Base-by-base conservation (phyloP, 257 asterid species). In the Petrea volubilis region DNA sequence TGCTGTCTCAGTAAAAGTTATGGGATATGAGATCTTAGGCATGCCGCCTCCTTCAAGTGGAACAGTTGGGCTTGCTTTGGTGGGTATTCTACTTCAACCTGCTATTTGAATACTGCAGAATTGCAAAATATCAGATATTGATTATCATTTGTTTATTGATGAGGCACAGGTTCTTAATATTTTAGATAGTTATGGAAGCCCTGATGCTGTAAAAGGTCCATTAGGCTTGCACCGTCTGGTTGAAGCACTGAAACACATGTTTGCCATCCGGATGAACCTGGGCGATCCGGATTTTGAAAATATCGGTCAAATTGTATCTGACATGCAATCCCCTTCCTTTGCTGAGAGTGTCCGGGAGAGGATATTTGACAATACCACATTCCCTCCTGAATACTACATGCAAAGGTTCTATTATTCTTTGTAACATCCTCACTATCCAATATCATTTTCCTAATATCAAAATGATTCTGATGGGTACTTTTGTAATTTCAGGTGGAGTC, bases 41-140 rank as follows among this genome's bases (percentile, higher is more conserved):
- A 89, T 91, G 98, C 96, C 97, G 24, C 97, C 96, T 34, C 99
- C 99, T 9, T 91, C 97, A 11, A 86, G 93, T 74, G 99, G 99
- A 75, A 86, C 94, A 0, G 74, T 91, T 0, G 99, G 96, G 12
- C 79, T 94, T 55, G 80, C 99, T 68, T 81, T 94, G 93, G 99
- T 91, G 70, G 15, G 88, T 63, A 18, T 69, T 57, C 53, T 43
- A 18, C 31, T 25, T 41, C 36, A 6, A 23, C 50, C 7, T 63
- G 24, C 13, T 17, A 43, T 46, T 15, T 46, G 3, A 46, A 46
- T n/a, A 49, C 5, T 49, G 25, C 3, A 9, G 2, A 41, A 31
- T 14, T 41, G 14, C 47, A 41, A 41, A 41, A 10, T 11, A 41
- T 41, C 51, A 44, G 51, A 51, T 61, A 44, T 49, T 27, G 38